These are phyloP conservation scores for Emericellopsis atlantica DNA, from an alignment of 2,329 filamentous ascomycete species.

Conservation along the genomic window DNA sequence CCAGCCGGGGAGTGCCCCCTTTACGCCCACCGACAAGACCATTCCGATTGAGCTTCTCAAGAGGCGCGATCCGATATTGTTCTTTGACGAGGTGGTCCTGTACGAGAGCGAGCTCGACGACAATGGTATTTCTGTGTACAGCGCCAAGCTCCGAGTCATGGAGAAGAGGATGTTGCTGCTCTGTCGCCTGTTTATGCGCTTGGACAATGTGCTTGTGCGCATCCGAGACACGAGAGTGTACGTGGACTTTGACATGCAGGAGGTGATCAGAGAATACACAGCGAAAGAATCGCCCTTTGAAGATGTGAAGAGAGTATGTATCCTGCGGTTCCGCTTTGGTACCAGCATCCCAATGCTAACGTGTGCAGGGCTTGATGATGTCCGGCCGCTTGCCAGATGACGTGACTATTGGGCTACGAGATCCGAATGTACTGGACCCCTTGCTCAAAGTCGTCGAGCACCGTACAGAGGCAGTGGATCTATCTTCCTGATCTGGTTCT, in stretches of 20 bases:
- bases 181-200: conserved; percentile 77
- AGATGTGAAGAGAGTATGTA: conserved; percentile 54
- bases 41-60: conserved; percentile 83
- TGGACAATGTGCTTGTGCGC: conserved; percentile 81
- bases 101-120: conserved; percentile 98
- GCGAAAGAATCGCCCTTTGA: conserved; percentile 76
- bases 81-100: conserved; percentile 91
- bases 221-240: conserved; percentile 86
- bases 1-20: conserved; percentile 8
- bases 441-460: conserved; percentile 61
- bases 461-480: conserved; percentile 36
- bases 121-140: conserved; percentile 86
- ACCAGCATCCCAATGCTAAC: neutral
- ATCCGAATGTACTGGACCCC: conserved; percentile 63
- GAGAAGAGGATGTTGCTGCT: conserved; percentile 76
- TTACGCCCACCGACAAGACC: conserved; percentile 20
- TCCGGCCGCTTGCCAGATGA: conserved; percentile 51
- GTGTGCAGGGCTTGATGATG: conserved; percentile 30
- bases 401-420: conserved; percentile 62
- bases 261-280: conserved; percentile 81
- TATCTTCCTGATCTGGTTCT: no score
- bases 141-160: conserved; percentile 88
- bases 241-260: conserved; percentile 69
- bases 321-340: neutral
- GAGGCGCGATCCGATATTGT: conserved; percentile 83